These are phyloP conservation scores for Cryptosporidium muris DNA, from an alignment of 169 alveolate species.

Conservation along the genomic window DNA sequence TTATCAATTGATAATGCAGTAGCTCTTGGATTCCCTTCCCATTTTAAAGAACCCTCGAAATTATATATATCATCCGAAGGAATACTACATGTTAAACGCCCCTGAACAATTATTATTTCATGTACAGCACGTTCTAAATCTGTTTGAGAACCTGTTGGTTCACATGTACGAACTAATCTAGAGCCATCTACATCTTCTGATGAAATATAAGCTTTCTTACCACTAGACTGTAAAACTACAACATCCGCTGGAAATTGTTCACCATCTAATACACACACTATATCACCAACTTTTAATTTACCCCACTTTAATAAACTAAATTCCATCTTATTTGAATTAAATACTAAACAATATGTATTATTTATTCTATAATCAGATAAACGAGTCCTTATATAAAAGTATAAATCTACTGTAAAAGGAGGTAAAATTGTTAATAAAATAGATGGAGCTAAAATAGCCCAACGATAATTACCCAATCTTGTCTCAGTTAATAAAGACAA, in stretches of 20 bases:
- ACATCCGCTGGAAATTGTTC: constrained; percentile 70
- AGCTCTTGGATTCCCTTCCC: constrained; percentile 71
- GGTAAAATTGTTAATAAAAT: constrained; percentile 43
- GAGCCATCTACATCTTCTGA: constrained; percentile 64
- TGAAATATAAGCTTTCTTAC: constrained; percentile 63
- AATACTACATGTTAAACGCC: constrained; percentile 43
- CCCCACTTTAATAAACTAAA: constrained; percentile 39
- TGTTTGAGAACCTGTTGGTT: constrained; percentile 45
- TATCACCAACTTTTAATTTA: constrained; percentile 49
- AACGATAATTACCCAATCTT: neutral
- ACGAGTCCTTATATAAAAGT: constrained; percentile 4
- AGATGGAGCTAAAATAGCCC: constrained; percentile 36
- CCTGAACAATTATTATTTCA: constrained; percentile 36
- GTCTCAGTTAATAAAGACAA: constrained; percentile 4
- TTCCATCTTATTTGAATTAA: constrained; percentile 51
- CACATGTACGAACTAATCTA: constrained; percentile 59
- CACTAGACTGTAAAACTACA: constrained; percentile 65
- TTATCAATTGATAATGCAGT: constrained; percentile 24
- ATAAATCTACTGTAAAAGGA: constrained; percentile 40
- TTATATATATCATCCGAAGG: constrained; percentile 59
- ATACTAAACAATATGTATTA: constrained; percentile 54
- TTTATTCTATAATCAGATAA: constrained; percentile 30
- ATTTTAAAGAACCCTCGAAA: constrained; percentile 60
- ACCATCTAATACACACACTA: constrained; percentile 58
- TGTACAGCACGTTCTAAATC: constrained; percentile 59